Evolutionary conservation across 2,329 filamentous ascomycete species (phyloP), one percentile per base, ranked within the genome.

Genomic region (Domatiomyces globalis): DNA sequence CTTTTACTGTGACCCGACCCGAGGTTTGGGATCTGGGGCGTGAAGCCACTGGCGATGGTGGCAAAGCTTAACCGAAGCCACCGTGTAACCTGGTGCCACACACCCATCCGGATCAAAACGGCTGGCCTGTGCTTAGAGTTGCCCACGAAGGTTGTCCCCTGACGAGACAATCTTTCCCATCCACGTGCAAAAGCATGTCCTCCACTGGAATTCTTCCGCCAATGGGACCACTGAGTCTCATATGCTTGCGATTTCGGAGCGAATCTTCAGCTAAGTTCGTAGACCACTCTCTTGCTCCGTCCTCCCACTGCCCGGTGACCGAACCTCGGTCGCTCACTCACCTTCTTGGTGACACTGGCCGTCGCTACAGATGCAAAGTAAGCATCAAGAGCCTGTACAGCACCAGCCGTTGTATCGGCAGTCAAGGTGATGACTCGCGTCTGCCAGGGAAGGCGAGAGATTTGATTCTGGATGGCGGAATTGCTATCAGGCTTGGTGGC

Each of bases 371-470:
- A 10, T 18, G 8, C 27, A 18, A 47, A 29, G 27, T 33, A 27
- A 18, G 54, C 55, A 5, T 53, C 46, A 20, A 58, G 47, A 12
- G 54, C 56, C 12, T 25, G 39, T 9, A 55, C 44, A 12, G 45
- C 53, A 5, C 48, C 51, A 5, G 49, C 36, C 33, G 49, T 51
- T 9, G 54, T 43, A 33, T 57, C 55, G 18, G 53, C 45, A n/a
- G 50, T 48, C 15, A 58, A 51, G 15, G 42, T 17, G 22, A 54
- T 55, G 43, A 51, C 49, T 5, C 52, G 50, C n/a, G 46, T 49
- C 17, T 54, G 56, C 42, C 25, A 51, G 2, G 56, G 53, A 46
- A 58, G 29, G 17, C 48, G 50, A 43, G 48, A 50, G 19, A 54
- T 52, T 7, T 49, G 48, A 17, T 46, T 42, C 33, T 39, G 20